phyloP scores from a whole-genome alignment of 805 yeast species.

The Candida ponderosae region DNA sequence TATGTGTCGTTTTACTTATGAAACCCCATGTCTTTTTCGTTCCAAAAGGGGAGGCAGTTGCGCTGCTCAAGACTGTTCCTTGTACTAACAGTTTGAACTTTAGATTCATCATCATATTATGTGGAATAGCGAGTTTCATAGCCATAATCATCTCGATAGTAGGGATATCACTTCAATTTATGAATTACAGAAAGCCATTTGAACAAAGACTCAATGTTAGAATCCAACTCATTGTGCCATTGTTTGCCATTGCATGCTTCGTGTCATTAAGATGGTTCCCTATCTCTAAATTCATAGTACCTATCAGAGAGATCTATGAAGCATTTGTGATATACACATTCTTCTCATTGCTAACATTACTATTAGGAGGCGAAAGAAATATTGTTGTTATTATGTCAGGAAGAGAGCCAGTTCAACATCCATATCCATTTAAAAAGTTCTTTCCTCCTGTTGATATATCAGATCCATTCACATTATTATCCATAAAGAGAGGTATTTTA shows the following conservation, averaged over 20 bases:
- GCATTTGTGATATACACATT: conserved; percentile 95
- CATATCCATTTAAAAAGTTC: conserved; percentile 41
- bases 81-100: no score
- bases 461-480: conserved; percentile 73
- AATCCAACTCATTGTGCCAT: conserved; percentile 73
- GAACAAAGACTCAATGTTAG: conserved; percentile 83
- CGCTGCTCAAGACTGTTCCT: no score
- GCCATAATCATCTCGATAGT: conserved; percentile 33
- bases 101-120: conserved; percentile 2
- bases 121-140: conserved; percentile 7
- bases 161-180: conserved; percentile 45
- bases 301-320: conserved; percentile 84
- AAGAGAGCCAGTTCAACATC: conserved; percentile 61
- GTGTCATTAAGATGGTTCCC: conserved; percentile 40
- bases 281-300: conserved; percentile 49
- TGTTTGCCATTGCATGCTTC: conserved; percentile 70
- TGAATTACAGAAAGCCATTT: conserved; percentile 79
- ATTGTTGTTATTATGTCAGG: conserved; percentile 69
- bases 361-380: conserved; percentile 88
- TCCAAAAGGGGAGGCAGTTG: no score
- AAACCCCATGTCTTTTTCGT: no score
- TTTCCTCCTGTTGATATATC: conserved; percentile 66
- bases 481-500: conserved; percentile 74
- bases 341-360: conserved; percentile 70
- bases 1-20: no score